These are phyloP conservation scores for Yamadazyma ubonensis DNA, from an alignment of 805 yeast species.

Conservation along the genomic window DNA sequence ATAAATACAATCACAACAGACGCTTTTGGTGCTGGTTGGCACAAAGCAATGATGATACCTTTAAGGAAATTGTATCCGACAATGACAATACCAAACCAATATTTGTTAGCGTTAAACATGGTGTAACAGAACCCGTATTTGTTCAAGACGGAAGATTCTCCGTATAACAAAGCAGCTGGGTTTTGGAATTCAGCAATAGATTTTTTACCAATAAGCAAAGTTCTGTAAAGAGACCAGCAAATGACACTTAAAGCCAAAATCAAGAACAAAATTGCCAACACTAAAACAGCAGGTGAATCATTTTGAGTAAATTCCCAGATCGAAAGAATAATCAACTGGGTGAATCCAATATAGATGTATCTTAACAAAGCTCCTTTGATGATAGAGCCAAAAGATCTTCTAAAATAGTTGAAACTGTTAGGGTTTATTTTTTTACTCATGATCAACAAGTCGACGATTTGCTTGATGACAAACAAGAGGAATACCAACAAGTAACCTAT, in stretches of 20 bases:
- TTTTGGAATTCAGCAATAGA: constrained; percentile 65
- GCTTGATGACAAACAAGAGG: constrained; percentile 54
- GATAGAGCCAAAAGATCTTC: constrained; percentile 55
- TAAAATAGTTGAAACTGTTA: constrained; percentile 47
- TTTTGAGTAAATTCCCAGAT: constrained; percentile 81
- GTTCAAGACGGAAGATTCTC: constrained; percentile 67
- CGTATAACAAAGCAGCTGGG: constrained; percentile 85
- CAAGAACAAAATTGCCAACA: constrained; percentile 71
- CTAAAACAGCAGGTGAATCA: constrained; percentile 88
- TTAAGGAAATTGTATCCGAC: constrained; percentile 62
- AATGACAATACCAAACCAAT: constrained; percentile 78
- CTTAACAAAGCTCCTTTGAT: constrained; percentile 79
- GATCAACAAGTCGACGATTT: constrained; percentile 46
- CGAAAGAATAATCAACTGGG: constrained; percentile 75
- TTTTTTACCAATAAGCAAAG: constrained; percentile 56
- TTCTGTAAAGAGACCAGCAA: constrained; percentile 65
- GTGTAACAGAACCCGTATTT: constrained; percentile 88
- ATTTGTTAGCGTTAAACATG: constrained; percentile 76
- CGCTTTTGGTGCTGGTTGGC: constrained; percentile 78
- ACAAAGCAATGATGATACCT: constrained; percentile 70
- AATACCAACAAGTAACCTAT: constrained; percentile 72
- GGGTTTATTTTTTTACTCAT: constrained; percentile 52
- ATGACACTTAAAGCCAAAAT: constrained; percentile 59
- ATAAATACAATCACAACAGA: constrained; percentile 77
- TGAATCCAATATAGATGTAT: constrained; percentile 80